These are phyloP conservation scores for Lachnellula occidentalis DNA, from an alignment of 2,329 filamentous ascomycete genomes.

Conservation along the genomic window DNA sequence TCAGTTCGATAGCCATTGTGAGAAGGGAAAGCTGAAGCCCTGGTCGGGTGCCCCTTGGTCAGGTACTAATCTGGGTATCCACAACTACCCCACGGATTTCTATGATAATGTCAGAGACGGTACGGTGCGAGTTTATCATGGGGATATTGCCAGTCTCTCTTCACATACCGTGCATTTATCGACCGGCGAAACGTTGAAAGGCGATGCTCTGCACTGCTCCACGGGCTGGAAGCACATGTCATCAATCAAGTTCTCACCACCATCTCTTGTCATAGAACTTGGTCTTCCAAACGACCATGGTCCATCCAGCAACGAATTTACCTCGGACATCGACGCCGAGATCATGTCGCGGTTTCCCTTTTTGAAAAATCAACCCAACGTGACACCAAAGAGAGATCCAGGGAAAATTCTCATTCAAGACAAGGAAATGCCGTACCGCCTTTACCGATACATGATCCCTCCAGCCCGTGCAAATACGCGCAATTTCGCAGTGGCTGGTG, in stretches of 20 bases:
- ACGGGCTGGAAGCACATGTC: slow-evolving; percentile 55
- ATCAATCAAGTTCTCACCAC: slow-evolving; percentile 46
- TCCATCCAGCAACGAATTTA: slow-evolving; percentile 35
- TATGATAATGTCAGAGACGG: slow-evolving; percentile 50
- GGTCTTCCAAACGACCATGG: slow-evolving; percentile 40
- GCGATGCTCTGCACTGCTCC: slow-evolving; percentile 49
- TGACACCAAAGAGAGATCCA: slow-evolving; percentile 24
- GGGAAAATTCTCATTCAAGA: background rate
- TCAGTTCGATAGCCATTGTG: slow-evolving; percentile 35
- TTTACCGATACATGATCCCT: slow-evolving; percentile 45
- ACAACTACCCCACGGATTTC: slow-evolving; percentile 54
- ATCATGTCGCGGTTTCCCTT: slow-evolving; percentile 50
- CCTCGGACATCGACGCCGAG: slow-evolving; percentile 37
- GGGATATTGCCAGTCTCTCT: slow-evolving; percentile 44
- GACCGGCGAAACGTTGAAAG: slow-evolving; percentile 40
- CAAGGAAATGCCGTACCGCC: slow-evolving; percentile 31
- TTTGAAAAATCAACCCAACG: slow-evolving; percentile 45
- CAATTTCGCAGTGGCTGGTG: slow-evolving; percentile 43
- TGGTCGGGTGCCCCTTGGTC: slow-evolving; percentile 48
- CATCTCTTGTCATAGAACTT: slow-evolving; percentile 40
- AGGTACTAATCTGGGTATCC: slow-evolving; percentile 51
- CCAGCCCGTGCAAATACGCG: slow-evolving; percentile 34
- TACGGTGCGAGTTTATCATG: slow-evolving; percentile 47
- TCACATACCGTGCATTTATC: slow-evolving; percentile 45
- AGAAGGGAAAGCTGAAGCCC: slow-evolving; percentile 48